Base-by-base conservation (phyloP, 768 basidiomycete species). In the Paxillus rubicundulus region DNA sequence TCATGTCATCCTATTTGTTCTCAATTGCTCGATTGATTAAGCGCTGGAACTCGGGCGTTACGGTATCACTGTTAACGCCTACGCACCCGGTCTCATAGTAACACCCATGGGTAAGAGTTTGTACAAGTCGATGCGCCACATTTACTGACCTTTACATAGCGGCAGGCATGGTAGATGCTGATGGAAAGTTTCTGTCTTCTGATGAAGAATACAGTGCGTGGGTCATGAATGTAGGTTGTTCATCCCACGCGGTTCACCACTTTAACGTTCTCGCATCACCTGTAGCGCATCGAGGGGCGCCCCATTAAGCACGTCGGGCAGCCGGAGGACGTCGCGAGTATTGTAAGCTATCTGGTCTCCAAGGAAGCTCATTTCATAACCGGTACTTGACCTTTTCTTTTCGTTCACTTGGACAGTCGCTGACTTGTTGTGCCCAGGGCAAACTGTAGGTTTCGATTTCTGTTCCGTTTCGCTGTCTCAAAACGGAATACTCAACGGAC, bases 41-140 rank as follows among this genome's bases (percentile, higher is more conserved):
- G 54, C 62, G 13, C 8, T 59, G 20, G 73, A 74, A 53, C 56
- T 70, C 24, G 67, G 65, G 0, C 32, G 47, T 21, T 53, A 72
- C 37, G 51, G 58, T 7, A 72, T 74, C n/a, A 74, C 72, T 0
- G 74, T 72, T 2, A 73, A 74, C 34, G 58, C 67, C 0, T 76
- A 75, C 45, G 68, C 72, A 3, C 74, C 74, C 0, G 72, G 74
- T 3, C 30, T 53, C 1, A 64, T 70, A 24, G 21, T 55, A 0
- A 74, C 69, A 0, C 43, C 55, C 5, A 50, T 72, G 60, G 45
- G 73, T 76, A 18, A 10, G 61, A 6, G 14, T 34, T 33, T 12
- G 7, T 33, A 3, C 7, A 9, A 24, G 18, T 1, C 14, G 21
- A 21, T 4, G 5, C 6, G 17, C 13, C 9, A 7, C 20, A 9